Conservation (phyloP, 495 filamentous ascomycete genomes). For the Aspergillus kassunensis region DNA sequence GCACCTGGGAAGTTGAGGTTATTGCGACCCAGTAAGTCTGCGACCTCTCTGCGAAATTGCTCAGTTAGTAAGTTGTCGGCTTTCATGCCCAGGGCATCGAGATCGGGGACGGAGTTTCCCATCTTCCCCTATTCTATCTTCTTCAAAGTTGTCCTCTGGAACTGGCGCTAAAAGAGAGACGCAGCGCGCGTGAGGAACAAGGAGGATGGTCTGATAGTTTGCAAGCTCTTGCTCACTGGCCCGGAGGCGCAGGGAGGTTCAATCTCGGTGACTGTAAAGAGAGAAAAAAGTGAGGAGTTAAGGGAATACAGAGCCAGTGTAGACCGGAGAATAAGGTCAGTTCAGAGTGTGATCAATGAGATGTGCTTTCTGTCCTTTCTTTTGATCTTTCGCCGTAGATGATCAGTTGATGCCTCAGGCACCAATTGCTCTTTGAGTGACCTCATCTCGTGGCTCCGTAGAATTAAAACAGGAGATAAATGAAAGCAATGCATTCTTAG, state of each 20-base stretch:
- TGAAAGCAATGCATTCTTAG: neutral
- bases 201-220: neutral
- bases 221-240: slow-evolving; percentile 14
- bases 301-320: neutral
- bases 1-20: slow-evolving; percentile 77
- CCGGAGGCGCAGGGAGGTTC: slow-evolving; percentile 17
- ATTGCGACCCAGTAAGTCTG: slow-evolving; percentile 64
- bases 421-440: slow-evolving; percentile 4
- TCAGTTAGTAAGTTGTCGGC: slow-evolving; percentile 53
- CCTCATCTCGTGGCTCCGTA: neutral
- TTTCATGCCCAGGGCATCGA: slow-evolving; percentile 56
- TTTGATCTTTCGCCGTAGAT: slow-evolving; percentile 10
- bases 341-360: neutral
- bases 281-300: neutral
- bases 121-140: slow-evolving; percentile 20
- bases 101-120: slow-evolving; percentile 45
- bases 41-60: slow-evolving; percentile 68
- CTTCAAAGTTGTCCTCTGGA: neutral
- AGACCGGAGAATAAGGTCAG: neutral
- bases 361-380: neutral
- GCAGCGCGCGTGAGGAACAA: neutral
- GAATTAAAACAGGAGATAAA: neutral
- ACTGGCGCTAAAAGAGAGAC: neutral
- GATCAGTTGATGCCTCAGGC: slow-evolving; percentile 14
- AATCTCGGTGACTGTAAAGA: neutral